These are phyloP conservation scores for Ashbya aceris DNA, from an alignment of 1,139 yeast genomes.

Conservation along the genomic window DNA sequence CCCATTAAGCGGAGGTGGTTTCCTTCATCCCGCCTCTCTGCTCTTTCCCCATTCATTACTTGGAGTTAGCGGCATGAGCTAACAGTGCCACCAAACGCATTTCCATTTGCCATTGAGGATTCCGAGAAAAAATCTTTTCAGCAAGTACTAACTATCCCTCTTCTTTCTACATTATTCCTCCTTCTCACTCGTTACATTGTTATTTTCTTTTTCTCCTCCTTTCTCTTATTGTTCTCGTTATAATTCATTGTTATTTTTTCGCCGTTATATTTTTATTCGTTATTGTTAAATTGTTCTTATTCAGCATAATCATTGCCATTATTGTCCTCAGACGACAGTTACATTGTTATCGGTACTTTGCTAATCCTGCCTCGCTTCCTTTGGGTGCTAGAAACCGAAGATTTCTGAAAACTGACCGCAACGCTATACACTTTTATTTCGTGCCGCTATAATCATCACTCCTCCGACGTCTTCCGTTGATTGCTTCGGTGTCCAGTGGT, in stretches of 20 bases:
- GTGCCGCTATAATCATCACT: too few species aligned
- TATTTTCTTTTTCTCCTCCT: not conserved
- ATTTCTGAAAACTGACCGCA: too few species aligned
- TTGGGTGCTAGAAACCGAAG: too few species aligned
- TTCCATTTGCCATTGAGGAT: not conserved
- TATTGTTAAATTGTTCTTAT: slow-evolving; percentile 1
- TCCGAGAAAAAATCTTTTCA: slow-evolving; percentile 3
- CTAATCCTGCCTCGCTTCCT: too few species aligned
- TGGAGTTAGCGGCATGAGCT: too few species aligned
- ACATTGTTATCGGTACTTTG: too few species aligned
- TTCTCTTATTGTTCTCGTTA: not conserved
- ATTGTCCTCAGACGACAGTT: too few species aligned
- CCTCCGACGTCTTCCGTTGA: too few species aligned
- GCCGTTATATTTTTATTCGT: not conserved
- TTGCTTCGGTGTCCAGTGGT: too few species aligned
- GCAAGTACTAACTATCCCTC: slow-evolving; percentile 3
- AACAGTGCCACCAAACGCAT: not conserved
- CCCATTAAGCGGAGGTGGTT: not conserved
- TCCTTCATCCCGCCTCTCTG: not conserved
- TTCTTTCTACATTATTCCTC: not conserved
- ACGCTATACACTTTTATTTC: too few species aligned
- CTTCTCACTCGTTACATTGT: not conserved
- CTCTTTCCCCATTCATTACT: too few species aligned
- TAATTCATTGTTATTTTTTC: not conserved
- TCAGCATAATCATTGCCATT: not conserved